Percentiles rank a stretch among this genome's conserved stretches.
Evolutionary conservation across 176 grass and related monocot genomes (phyloP).

Genomic region (Melocanna baccifera): DNA sequence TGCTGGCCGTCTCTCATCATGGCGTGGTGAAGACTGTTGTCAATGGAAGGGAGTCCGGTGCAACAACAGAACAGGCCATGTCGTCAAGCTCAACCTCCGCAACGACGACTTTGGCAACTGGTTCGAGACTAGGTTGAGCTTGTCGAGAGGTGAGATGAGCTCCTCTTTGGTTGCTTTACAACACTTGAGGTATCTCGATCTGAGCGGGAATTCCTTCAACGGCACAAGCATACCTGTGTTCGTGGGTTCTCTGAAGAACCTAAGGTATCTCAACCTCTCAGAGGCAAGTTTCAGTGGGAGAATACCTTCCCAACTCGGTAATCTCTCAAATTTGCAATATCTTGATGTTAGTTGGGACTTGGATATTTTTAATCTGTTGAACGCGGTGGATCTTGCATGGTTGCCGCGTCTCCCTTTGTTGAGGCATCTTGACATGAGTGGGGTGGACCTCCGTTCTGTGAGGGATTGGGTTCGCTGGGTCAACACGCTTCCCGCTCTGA

Average conservation of each 20-base stretch:
- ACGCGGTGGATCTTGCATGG: not conserved
- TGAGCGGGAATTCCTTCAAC: slow-evolving; percentile 30
- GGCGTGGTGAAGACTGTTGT: not conserved
- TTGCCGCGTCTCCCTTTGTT: slow-evolving; percentile 20
- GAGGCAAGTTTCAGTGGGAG: not conserved
- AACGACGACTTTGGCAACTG: not conserved
- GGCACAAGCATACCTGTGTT: slow-evolving; percentile 14
- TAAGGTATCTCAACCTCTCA: slow-evolving; percentile 43
- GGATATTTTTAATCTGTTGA: too few relatives aligned
- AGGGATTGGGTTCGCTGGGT: not conserved
- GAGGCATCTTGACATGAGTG: not conserved
- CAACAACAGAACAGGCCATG: not conserved
- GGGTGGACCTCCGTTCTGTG: not conserved
- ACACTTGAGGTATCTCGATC: slow-evolving; percentile 33
- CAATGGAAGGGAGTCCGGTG: slow-evolving; percentile 39
- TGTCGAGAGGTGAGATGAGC: not conserved
- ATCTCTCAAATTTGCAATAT: slow-evolving; percentile 30
- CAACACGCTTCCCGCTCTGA: slow-evolving; percentile 15
- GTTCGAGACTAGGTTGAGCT: not conserved
- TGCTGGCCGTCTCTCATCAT: slow-evolving; percentile 4
- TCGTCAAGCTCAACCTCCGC: slow-evolving; percentile 36
- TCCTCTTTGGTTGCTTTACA: slow-evolving; percentile 20
- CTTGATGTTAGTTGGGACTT: slow-evolving; percentile 20
- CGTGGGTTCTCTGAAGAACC: slow-evolving; percentile 7
- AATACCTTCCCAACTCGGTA: slow-evolving; percentile 41